Base-by-base conservation (phyloP, 2,329 filamentous ascomycete species). In the Aaosphaeria arxii region DNA sequence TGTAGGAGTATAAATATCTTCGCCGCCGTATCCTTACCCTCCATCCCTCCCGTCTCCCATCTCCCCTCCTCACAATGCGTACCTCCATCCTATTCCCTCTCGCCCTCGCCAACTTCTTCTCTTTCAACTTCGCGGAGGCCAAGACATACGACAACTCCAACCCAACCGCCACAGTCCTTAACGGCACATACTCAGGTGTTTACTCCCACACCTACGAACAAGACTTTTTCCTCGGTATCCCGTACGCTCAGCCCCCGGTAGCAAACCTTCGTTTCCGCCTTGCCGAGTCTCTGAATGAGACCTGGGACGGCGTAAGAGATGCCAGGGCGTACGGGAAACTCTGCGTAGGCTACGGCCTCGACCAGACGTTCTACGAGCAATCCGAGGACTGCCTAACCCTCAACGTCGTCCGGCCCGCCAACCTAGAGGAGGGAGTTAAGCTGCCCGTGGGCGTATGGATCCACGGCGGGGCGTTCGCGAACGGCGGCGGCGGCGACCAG, bases 361-460 rank as follows among this genome's bases (percentile, higher is more conserved):
- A 67, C 41, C 55, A 68, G 50, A 73, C 46, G 65, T 58, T 48
- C 55, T 74, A 57, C 79, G 85, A 62, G 82, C 81, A 66, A 83
- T 88, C 61, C 1, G 65, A 69, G 40, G 65, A 69, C 49, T 69
- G 65, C 45, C 61, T 83, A 13, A 80, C 79, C 44, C 59, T 82
- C 24, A 81, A 80, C 47, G 72, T 83, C 38, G 70, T 77, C 0
- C 69, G 75, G 0, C 79, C 79, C 7, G 46, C 58, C 30, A 61
- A 61, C 30, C 56, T 46, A 28, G 56, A 63, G 24, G 24, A n/a
- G 24, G 44, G 59, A 1, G 62, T 66, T n/a, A 70, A 70, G 4
- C 66, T 82, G 1, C 80, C 80, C 0, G 79, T 82, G 0, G 67
- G 79, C n/a, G 71, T 78, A 7, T 81, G 78, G 59, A 75, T 83